These are phyloP conservation scores for Ustilago crameri DNA, from an alignment of 1,284 basidiomycete genomes.

Conservation along the genomic window DNA sequence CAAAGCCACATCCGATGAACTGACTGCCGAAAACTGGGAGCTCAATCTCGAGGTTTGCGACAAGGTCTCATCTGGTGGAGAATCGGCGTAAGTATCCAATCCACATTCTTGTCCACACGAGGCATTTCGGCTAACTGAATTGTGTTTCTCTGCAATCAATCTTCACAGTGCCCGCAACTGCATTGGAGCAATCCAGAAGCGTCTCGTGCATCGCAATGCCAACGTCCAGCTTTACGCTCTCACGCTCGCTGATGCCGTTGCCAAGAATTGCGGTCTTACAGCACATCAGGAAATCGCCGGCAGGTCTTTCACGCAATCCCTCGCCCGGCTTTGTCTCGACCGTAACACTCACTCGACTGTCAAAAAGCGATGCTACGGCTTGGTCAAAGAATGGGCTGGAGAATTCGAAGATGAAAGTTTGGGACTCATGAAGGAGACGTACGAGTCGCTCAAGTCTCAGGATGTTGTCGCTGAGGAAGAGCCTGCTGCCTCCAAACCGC, in stretches of 20 bases:
- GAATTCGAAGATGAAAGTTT: slow-evolving; percentile 80
- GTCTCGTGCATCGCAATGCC: slow-evolving; percentile 90
- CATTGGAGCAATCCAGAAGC: slow-evolving; percentile 85
- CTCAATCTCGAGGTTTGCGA: slow-evolving; percentile 94
- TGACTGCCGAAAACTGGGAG: slow-evolving; percentile 95
- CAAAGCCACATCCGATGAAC: slow-evolving; percentile 93
- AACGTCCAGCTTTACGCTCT: slow-evolving; percentile 96
- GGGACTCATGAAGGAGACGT: slow-evolving; percentile 90
- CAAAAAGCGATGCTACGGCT: slow-evolving; percentile 77
- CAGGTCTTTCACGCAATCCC: slow-evolving; percentile 86
- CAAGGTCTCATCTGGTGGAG: slow-evolving; percentile 87
- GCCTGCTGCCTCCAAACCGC: slow-evolving; percentile 8
- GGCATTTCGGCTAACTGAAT: not conserved
- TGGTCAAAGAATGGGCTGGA: slow-evolving; percentile 85
- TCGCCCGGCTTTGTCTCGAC: slow-evolving; percentile 87
- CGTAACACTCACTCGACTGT: slow-evolving; percentile 92
- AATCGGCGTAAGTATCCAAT: slow-evolving; percentile 43
- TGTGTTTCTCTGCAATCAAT: not conserved
- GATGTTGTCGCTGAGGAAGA: slow-evolving; percentile 52
- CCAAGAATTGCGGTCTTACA: slow-evolving; percentile 87
- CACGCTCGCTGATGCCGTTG: slow-evolving; percentile 69
- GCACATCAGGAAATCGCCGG: slow-evolving; percentile 89
- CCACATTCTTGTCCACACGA: not conserved
- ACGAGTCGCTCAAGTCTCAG: slow-evolving; percentile 82
- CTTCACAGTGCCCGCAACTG: slow-evolving; percentile 82